phyloP scores from a whole-genome alignment of 495 filamentous ascomycete genomes.

The Geopyxis carbonaria region DNA sequence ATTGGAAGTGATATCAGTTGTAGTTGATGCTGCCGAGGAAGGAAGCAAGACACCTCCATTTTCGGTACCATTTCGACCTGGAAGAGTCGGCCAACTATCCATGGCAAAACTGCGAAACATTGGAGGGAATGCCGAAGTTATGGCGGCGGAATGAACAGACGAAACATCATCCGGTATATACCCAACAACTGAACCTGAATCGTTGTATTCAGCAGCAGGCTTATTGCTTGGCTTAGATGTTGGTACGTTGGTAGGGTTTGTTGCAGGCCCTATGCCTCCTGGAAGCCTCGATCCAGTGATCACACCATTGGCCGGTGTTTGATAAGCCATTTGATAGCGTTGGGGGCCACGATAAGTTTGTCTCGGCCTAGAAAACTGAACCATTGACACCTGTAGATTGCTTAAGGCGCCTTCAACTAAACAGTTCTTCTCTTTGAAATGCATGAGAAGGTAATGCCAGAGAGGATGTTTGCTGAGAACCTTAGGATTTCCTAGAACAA shows the following conservation, averaged over 20 bases:
- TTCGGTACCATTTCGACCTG: slow-evolving; percentile 45
- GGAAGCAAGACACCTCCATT: slow-evolving; percentile 26
- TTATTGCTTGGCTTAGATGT: slow-evolving; percentile 33
- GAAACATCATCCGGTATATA: slow-evolving; percentile 97
- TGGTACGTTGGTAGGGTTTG: slow-evolving; percentile 8
- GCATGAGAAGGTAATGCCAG: slow-evolving; percentile 89
- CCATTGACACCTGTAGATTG: slow-evolving; percentile 81
- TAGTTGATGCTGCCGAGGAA: slow-evolving; percentile 19
- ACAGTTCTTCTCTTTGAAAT: slow-evolving; percentile 95
- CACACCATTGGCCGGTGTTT: slow-evolving; percentile 38
- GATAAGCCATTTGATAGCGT: slow-evolving; percentile 71
- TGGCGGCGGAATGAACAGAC: slow-evolving; percentile 79
- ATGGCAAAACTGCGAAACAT: slow-evolving; percentile 87
- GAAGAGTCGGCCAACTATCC: slow-evolving; percentile 75
- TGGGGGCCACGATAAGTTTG: slow-evolving; percentile 81
- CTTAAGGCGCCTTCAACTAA: slow-evolving; percentile 93
- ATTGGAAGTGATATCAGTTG: slow-evolving; percentile 29
- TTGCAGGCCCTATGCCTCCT: slow-evolving; percentile 23
- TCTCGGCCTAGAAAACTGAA: slow-evolving; percentile 91
- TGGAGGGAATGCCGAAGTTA: slow-evolving; percentile 67
- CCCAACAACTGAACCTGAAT: slow-evolving; percentile 71
- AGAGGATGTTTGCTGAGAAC: slow-evolving; percentile 94
- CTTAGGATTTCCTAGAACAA: slow-evolving; percentile 95
- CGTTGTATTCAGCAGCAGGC: slow-evolving; percentile 48
- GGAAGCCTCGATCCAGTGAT: slow-evolving; percentile 24